Evolutionary conservation across 805 yeast genomes (phyloP).

Genomic region (Candida chauliodis): DNA sequence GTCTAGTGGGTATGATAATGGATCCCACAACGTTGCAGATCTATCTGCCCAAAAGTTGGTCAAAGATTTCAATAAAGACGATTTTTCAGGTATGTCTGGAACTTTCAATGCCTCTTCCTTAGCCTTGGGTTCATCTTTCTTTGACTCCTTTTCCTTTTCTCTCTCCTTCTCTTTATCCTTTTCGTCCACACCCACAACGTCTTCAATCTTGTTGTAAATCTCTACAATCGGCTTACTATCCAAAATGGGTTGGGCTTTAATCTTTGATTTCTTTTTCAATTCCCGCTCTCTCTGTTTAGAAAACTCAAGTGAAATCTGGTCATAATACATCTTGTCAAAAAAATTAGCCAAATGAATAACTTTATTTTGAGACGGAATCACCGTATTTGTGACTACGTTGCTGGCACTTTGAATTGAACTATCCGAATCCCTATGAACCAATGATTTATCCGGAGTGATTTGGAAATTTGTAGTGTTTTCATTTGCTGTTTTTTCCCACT

Average conservation of each 20-base stretch:
- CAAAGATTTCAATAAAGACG: constrained; percentile 75
- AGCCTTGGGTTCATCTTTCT: constrained; percentile 4
- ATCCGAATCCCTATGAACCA: constrained; percentile 14
- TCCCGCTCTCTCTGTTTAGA: constrained; percentile 83
- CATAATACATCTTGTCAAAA: constrained; percentile 74
- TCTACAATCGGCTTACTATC: constrained; percentile 86
- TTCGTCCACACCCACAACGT: constrained; percentile 63
- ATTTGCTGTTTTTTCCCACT: constrained; percentile 12
- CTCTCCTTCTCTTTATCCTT: constrained; percentile 11
- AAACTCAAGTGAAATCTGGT: constrained; percentile 78
- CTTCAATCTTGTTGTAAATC: constrained; percentile 81
- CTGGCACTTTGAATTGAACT: constrained; percentile 8
- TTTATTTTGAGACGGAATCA: constrained; percentile 16
- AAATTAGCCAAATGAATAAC: constrained; percentile 66
- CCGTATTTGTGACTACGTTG: not conserved
- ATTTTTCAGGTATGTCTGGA: constrained; percentile 54
- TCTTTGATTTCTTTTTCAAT: constrained; percentile 55
- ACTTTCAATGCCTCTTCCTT: constrained; percentile 13
- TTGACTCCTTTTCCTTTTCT: constrained; percentile 4
- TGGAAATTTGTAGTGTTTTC: not conserved
- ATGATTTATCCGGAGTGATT: not conserved
- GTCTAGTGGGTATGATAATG: constrained; percentile 75
- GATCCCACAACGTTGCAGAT: constrained; percentile 93
- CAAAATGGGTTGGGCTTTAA: constrained; percentile 66
- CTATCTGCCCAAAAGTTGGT: constrained; percentile 97